Evolutionary conservation across 2,329 filamentous ascomycete genomes (phyloP), one percentile per base, ranked within the genome.

Genomic region (Waltergamsia citrina): DNA sequence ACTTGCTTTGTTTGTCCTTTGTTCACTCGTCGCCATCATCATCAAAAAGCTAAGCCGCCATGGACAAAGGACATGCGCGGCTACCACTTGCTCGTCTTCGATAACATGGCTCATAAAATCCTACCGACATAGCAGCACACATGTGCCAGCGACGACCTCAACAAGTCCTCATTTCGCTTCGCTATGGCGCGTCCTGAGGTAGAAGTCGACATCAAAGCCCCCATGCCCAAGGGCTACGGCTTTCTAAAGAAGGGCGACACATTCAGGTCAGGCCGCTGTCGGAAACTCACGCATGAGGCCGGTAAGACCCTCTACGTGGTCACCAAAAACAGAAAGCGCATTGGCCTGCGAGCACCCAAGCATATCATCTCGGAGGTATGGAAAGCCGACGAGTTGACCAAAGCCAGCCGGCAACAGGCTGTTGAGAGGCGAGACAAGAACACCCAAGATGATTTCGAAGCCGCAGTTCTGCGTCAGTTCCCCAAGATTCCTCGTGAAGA

Each of bases 211-310:
- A 14, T 28, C 32, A 11, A 38, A 24, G 38, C 46, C 7, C 53
- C 52, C 3, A 49, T 65, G 43, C 60, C 62, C 4, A 34, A 34
- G 3, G 53, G 57, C 7, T 69, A 67, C 41, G 42, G 42, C 8
- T 64, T 64, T 33, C 53, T 68, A 1, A 53, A 45, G 14, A 61
- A 59, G 29, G 61, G 63, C 39, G 54, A 64, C 41, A 44, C 51
- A 5, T 67, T 61, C 48, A 50, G 62, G 36, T 66, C 63, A 4
- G 45, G 43, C 5, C 46, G 60, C 37, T 66, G 61, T 43, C 59
- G 61, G 12, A 52, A 46, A 14, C 46, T 49, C 23, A 59, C 63
- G 2, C 53, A 50, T 12, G 54, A 46, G 1, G 48, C 50, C 5
- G 41, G 44, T 1, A 42, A 49, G 18, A 43, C 43, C 0, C 46